Evolutionary conservation across 2,329 filamentous ascomycete species (phyloP).

Genomic region (Alternaria triticimaculans): DNA sequence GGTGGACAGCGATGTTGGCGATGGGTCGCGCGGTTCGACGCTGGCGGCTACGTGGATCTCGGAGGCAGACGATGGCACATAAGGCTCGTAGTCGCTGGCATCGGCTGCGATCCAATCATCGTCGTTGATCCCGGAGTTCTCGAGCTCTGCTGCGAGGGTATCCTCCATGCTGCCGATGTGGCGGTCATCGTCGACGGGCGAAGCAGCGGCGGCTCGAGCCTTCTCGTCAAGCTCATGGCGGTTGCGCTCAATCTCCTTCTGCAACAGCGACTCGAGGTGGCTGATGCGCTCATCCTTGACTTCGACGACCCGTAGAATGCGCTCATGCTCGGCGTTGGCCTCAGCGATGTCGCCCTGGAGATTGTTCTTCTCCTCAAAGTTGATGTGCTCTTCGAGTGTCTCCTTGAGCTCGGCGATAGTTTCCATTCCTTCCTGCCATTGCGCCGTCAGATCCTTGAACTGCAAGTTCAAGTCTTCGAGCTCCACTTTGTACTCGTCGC

Average conservation of each 20-base stretch:
- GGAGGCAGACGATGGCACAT: not conserved
- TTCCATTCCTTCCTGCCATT: conserved; percentile 15
- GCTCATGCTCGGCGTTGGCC: conserved; percentile 16
- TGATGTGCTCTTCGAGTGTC: not conserved
- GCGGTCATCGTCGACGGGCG: conserved; percentile 14
- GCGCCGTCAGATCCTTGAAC: conserved; percentile 15
- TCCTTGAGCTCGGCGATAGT: conserved; percentile 14
- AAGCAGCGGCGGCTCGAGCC: conserved; percentile 15
- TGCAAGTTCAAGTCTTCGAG: conserved; percentile 9
- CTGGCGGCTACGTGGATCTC: not conserved
- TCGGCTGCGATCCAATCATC: conserved; percentile 11
- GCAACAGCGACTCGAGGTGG: conserved; percentile 26
- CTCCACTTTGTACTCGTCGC: conserved; percentile 1
- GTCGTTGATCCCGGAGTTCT: conserved; percentile 3
- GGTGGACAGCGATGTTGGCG: not conserved
- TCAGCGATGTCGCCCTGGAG: conserved; percentile 21
- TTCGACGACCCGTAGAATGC: conserved; percentile 8
- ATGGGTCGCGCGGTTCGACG: not conserved
- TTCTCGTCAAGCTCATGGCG: conserved; percentile 15
- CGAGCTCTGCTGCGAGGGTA: conserved; percentile 25
- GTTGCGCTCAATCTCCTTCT: conserved; percentile 22
- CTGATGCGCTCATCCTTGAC: conserved; percentile 37
- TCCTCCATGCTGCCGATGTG: conserved; percentile 9
- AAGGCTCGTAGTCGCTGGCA: conserved; percentile 9
- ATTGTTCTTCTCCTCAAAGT: conserved; percentile 1